Evolutionary conservation across 306 rosid genomes (phyloP), one percentile per base, ranked within the genome.

Genomic region (Quercus berberidifolia): DNA sequence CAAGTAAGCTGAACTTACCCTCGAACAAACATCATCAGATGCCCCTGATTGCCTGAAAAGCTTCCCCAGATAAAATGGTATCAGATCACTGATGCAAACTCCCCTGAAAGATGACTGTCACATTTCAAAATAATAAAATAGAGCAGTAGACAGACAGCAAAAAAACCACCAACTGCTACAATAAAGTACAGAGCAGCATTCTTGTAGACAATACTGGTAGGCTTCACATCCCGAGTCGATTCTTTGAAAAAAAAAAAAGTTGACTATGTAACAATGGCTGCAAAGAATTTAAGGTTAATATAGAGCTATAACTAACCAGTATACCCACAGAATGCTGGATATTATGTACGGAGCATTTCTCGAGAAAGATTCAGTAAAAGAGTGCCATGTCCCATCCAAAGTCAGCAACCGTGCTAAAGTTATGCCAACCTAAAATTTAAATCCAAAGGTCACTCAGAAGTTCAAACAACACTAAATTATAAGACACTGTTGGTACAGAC

Each of bases 11-110:
- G 71, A 80, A 79, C 76, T 81, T 76, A 90, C 94, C 87, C 79
- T 85, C 17, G 88, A 79, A 79, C 83, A 74, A 79, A 90, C 83
- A 77, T 88, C 89, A 74, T 77, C 88, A 57, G 92, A 88, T 25
- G 74, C 89, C 75, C 92, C 90, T 25, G 88, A 83, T 55, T 63
- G 80, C 23, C 89, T 86, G 59, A 90, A 90, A 74, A 90, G 87
- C 88, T 77, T 90, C 77, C 94, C 92, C 14, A 90, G 21, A 81
- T 88, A 88, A 85, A 90, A 90, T 12, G 92, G 94, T 77, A 90
- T 83, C 75, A 90, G 43, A 81, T 90, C 94, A 76, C 92, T 90
- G 21, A 90, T 83, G 85, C 94, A 90, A 49, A 90, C 92, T 65
- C 94, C 94, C 94, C 92, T 90, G 83, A 62, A 79, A 77, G 41